Evolutionary conservation across 768 basidiomycete species (phyloP).

Genomic region (Lactarius sanguifluus): DNA sequence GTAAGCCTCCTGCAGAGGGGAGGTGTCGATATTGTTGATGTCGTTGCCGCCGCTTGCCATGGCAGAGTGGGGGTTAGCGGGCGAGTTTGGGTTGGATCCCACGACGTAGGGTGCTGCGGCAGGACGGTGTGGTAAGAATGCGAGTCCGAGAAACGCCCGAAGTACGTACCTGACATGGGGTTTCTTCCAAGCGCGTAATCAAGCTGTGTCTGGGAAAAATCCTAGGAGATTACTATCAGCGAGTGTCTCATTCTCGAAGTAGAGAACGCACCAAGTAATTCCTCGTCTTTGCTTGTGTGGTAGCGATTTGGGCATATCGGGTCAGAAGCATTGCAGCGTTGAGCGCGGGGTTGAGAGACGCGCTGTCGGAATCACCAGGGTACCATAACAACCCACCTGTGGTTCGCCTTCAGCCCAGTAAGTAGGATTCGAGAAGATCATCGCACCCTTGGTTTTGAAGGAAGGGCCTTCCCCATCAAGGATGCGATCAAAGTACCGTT

Average conservation of each 20-base stretch:
- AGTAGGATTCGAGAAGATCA: background rate
- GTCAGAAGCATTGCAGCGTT: conserved; percentile 83
- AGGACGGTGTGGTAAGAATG: conserved; percentile 11
- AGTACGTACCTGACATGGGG: conserved; percentile 71
- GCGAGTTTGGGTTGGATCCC: conserved; percentile 87
- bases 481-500: conserved; percentile 73
- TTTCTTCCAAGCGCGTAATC: conserved; percentile 86
- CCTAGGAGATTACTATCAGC: conserved; percentile 40
- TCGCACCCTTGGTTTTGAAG: conserved; percentile 60
- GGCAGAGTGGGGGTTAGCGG: conserved; percentile 87
- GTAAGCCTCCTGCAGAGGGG: conserved; percentile 69
- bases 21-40: conserved; percentile 65
- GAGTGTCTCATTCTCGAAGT: conserved; percentile 7
- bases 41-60: conserved; percentile 82
- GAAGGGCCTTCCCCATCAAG: conserved; percentile 56
- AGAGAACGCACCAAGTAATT: conserved; percentile 55
- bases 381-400: conserved; percentile 81
- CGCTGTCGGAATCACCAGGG: conserved; percentile 76
- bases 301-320: conserved; percentile 74
- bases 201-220: conserved; percentile 73
- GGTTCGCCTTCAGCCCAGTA: background rate
- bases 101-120: conserved; percentile 76
- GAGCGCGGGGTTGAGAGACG: conserved; percentile 81
- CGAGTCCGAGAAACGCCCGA: background rate
- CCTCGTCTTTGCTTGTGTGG: conserved; percentile 53